These are phyloP conservation scores for Elaeis guineensis DNA, from an alignment of 176 grass and related monocot genomes.

Conservation along the genomic window DNA sequence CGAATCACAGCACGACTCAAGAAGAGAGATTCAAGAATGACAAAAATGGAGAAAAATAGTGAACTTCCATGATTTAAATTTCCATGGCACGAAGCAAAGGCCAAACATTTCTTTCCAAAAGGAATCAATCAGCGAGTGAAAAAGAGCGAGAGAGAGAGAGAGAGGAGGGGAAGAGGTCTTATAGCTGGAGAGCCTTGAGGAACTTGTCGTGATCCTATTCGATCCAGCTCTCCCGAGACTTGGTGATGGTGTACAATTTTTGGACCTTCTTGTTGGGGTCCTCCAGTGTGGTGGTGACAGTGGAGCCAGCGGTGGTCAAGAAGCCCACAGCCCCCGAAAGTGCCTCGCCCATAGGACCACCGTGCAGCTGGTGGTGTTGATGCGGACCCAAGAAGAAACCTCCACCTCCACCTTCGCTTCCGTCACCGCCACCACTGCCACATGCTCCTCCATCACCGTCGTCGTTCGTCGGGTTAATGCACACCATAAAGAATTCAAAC, in stretches of 20 bases:
- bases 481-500: no score
- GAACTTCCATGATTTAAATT: no score
- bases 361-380: background rate
- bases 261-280: slow-evolving; percentile 78
- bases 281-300: slow-evolving; percentile 18
- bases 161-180: slow-evolving; percentile 11
- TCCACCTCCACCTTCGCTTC: no score
- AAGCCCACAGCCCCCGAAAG: background rate
- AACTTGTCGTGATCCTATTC: slow-evolving; percentile 93
- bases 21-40: no score
- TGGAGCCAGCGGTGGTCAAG: background rate
- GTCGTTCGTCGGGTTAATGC: no score
- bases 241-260: slow-evolving; percentile 85
- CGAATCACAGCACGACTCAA: no score
- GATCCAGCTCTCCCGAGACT: slow-evolving; percentile 88
- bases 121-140: no score
- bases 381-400: background rate
- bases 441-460: background rate
- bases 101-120: no score
- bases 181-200: slow-evolving; percentile 86
- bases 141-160: background rate
- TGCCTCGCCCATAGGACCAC: background rate
- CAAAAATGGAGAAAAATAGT: no score
- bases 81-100: no score
- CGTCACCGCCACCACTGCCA: background rate